Evolutionary conservation across 164 flowering plant genomes (phyloP).

Genomic region (Vitis rupestris): DNA sequence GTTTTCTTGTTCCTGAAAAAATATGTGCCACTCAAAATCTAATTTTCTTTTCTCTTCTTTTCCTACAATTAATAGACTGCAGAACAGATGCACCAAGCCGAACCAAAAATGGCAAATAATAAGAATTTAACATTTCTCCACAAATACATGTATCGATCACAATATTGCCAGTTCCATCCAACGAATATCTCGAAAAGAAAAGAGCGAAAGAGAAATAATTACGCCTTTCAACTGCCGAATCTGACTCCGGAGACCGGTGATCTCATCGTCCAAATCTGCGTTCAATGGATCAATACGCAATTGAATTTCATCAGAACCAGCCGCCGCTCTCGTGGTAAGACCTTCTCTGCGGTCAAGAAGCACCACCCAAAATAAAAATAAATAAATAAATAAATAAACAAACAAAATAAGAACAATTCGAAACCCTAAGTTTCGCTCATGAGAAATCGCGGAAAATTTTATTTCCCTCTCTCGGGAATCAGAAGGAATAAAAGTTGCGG

Average conservation of each 20-base stretch:
- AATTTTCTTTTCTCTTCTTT: no score
- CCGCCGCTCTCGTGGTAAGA: slow-evolving; percentile 38
- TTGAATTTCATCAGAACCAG: slow-evolving; percentile 40
- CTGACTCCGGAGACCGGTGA: slow-evolving; percentile 41
- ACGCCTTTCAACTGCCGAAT: slow-evolving; percentile 36
- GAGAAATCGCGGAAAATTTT: background rate
- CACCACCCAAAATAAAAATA: background rate
- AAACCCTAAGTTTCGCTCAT: background rate
- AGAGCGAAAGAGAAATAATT: background rate
- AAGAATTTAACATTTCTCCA: no score
- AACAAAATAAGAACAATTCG: background rate
- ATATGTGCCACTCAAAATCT: no score
- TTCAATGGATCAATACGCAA: slow-evolving; percentile 49
- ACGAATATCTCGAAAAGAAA: background rate
- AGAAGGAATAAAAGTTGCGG: background rate
- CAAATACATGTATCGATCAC: no score
- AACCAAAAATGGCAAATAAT: no score
- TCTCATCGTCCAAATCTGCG: slow-evolving; percentile 45
- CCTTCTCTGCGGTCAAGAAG: slow-evolving; percentile 30
- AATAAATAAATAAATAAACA: background rate
- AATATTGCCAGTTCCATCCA: background rate
- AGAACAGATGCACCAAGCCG: no score
- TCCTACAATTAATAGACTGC: no score
- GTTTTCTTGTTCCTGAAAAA: no score
- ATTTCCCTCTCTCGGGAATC: background rate